A percentile compares a stretch with the other conserved stretches of the same genome.
phyloP scores from a whole-genome alignment of 1,139 yeast genomes.

The Debaryomycetaceae sp. region DNA sequence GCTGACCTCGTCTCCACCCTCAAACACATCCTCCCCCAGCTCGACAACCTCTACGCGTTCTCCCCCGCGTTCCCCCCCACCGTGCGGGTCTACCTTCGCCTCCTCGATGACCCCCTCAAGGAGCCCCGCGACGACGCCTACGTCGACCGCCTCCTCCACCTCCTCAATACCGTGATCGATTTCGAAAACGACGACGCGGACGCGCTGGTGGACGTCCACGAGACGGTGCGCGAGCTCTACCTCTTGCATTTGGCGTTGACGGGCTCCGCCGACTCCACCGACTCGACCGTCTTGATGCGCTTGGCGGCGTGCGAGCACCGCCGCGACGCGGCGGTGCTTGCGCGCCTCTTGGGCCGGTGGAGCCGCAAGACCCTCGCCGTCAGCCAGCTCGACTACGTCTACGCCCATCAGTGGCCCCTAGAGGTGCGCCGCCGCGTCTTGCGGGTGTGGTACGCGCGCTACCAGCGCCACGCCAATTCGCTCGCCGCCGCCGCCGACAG shows the following conservation, averaged over 20 bases:
- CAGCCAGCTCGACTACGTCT: constrained; percentile 11
- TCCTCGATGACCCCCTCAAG: constrained; percentile 18
- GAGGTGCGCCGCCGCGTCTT: no score
- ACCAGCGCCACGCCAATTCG: no score
- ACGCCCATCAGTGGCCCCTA: constrained; percentile 1
- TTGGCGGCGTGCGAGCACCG: constrained; percentile 17
- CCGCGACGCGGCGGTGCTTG: constrained; percentile 6
- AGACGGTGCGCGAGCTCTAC: constrained; percentile 19
- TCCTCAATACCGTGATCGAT: constrained; percentile 24
- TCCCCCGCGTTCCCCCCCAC: constrained; percentile 20
- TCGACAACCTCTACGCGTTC: constrained; percentile 29
- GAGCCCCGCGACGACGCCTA: constrained; percentile 11
- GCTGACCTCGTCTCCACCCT: constrained; percentile 15
- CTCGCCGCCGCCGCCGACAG: no score
- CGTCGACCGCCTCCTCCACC: constrained; percentile 18
- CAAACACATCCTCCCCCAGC: constrained; percentile 24
- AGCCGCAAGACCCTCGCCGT: constrained; percentile 11
- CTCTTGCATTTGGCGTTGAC: constrained; percentile 18
- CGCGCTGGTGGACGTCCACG: constrained; percentile 15
- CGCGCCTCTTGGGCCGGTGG: constrained; percentile 15
- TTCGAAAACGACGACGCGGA: constrained; percentile 24
- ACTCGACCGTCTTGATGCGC: constrained; percentile 26
- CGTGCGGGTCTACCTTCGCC: constrained; percentile 20
- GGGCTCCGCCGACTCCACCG: constrained; percentile 3
- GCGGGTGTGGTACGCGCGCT: no score